Base-by-base conservation (phyloP, 78 protist genomes). In the Tieghemostelium lacteum region DNA sequence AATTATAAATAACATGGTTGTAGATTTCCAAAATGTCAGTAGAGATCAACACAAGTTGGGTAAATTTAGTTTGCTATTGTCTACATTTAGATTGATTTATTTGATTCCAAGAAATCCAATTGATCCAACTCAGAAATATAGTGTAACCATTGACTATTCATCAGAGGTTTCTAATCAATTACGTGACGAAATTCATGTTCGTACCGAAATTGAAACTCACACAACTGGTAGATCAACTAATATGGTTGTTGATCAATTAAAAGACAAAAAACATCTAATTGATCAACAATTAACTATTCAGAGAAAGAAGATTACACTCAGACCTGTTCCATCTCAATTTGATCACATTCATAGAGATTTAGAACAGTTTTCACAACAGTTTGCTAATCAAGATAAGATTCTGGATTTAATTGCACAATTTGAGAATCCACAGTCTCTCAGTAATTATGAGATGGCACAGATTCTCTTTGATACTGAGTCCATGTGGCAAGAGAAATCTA, bases 401-500 rank as follows among this genome's bases (percentile, higher is more conserved):
- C 2, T 78, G 2, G 88, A 69, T 45, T 60, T 88, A 55, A 80
- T 73, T 24, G n/a, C 16, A 1, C 50, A 69, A 42, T 58, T 67
- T 33, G 67, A 66, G 20, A 6, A 45, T 14, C 52, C 6, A 45
- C 10, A 14, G 10, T 45, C 52, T 14, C 31, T 31, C 2, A 7
- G 12, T 24, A 24, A 19, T 24, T 26, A 29, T 67, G 61, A 67
- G 19, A 19, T 14, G 10, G 6, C 29, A n/a, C 63, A 36, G 39
- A 66, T 74, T 45, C 16, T 73, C 3, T 78, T 66, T 42, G 39
- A 49, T 17, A 76, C 86, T 37, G 94, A 92, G 26, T 12, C 40
- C 7, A 70, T 92, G 92, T 92, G 92, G 92, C 95, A 92, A 61
- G 83, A 75, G 24, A 75, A 73, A 37, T 39, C 95, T 8, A 45